Evolutionary conservation across 768 basidiomycete species (phyloP), one percentile per base, ranked within the genome.

Genomic region (Boletus patriciae): DNA sequence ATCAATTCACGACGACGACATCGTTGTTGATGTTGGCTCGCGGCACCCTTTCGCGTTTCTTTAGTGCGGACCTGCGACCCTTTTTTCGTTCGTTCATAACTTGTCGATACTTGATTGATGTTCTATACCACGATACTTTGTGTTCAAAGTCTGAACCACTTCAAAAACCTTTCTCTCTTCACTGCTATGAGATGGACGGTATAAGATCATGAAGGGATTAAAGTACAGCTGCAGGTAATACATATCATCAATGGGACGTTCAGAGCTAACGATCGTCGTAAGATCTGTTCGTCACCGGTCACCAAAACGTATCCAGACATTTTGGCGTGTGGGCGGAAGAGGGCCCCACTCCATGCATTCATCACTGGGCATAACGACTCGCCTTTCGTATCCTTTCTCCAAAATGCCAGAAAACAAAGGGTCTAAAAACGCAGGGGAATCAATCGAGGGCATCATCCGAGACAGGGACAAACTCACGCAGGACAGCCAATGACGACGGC

Each of bases 401-500:
- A 29, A 68, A 81, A 23, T 62, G 55, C 80, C 80, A 81, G 54
- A 80, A 70, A 16, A 80, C 18, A 66, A 68, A 76, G 0, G 78
- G 75, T 11, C 78, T 80, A 43, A 41, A n/a, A 63, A 69, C 6
- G 69, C 71, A 73, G 23, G 54, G 60, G 71, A 73, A 74, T 60
- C 74, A 74, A 36, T 74, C 44, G n/a, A 40, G 37, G 38, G 15
- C 6, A 15, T 41, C 13, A 18, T 46, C 11, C 19, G 47, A n/a
- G 5, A 21, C 21, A 38, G 2, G n/a, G 15, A 10, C 31, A 12
- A 34, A 15, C 33, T 13, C 13, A 73, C 63, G 79, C 74, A 7
- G 87, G 87, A 58, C 83, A 81, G 15, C 87, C 87, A 16, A 90
- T 68, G 1, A 69, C 78, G 50, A 90, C 81, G 2, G 85, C 76